phyloP scores from a whole-genome alignment of 2,329 filamentous ascomycete species.

The Hymenoscyphus linearis region DNA sequence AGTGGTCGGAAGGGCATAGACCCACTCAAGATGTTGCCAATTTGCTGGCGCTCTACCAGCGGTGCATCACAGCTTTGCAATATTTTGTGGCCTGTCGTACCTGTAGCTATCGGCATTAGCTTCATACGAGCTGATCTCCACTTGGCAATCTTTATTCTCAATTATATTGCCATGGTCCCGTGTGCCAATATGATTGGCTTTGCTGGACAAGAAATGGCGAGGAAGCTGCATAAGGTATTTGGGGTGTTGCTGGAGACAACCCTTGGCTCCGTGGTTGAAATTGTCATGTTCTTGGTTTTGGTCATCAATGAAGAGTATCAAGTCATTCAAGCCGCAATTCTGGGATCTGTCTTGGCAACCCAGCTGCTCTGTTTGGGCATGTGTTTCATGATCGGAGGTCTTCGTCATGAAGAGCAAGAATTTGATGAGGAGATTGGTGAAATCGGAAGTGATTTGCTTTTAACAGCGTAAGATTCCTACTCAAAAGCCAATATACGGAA shows the following conservation, averaged over 20 bases:
- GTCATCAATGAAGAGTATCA: slow-evolving; percentile 50
- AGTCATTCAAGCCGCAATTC: slow-evolving; percentile 79
- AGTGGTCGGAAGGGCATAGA: slow-evolving; percentile 64
- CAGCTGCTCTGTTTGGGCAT: slow-evolving; percentile 73
- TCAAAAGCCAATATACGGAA: background rate
- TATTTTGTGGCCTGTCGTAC: slow-evolving; percentile 69
- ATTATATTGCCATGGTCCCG: slow-evolving; percentile 73
- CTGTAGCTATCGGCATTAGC: slow-evolving; percentile 61
- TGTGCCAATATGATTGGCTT: slow-evolving; percentile 73
- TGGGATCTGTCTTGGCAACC: slow-evolving; percentile 79
- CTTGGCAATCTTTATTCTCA: slow-evolving; percentile 61
- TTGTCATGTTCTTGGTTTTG: slow-evolving; percentile 76
- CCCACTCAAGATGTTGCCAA: slow-evolving; percentile 56
- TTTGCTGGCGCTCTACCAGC: slow-evolving; percentile 60
- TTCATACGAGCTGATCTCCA: slow-evolving; percentile 51
- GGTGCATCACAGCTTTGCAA: slow-evolving; percentile 61
- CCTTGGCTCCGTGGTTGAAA: slow-evolving; percentile 72
- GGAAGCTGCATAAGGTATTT: slow-evolving; percentile 70
- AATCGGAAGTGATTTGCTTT: slow-evolving; percentile 68
- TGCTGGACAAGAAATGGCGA: slow-evolving; percentile 64
- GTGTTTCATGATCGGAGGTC: slow-evolving; percentile 74
- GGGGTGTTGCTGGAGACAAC: slow-evolving; percentile 58
- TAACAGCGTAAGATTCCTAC: slow-evolving; percentile 62
- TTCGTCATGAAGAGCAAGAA: slow-evolving; percentile 60
- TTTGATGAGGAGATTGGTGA: slow-evolving; percentile 76